Evolutionary conservation across 352 stramenopile genomes (phyloP).

Genomic region (Pythium guiyangense): DNA sequence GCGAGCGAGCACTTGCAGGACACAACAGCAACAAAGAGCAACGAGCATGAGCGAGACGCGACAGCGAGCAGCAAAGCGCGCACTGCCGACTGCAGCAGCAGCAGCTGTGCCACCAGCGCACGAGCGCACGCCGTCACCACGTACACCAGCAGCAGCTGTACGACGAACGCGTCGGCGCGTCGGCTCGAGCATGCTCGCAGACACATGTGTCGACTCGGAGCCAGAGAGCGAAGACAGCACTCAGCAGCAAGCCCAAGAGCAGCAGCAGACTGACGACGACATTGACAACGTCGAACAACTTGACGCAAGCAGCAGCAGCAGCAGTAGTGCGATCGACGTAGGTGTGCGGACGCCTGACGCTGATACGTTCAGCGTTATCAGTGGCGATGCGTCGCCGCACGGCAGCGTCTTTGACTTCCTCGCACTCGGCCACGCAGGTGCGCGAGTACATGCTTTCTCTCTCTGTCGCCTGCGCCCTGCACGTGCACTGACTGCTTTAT

Average conservation of each 20-base stretch:
- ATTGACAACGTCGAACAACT: too few species aligned
- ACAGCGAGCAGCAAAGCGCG: constrained; percentile 8
- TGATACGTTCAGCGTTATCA: constrained; percentile 41
- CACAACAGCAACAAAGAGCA: too few species aligned
- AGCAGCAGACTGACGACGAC: not conserved
- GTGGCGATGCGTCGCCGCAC: constrained; percentile 31
- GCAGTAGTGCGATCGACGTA: constrained; percentile 15
- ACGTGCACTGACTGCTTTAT: not conserved
- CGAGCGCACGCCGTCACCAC: not conserved
- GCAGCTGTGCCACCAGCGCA: not conserved
- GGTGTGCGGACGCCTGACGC: constrained; percentile 15
- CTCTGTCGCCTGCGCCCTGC: not conserved
- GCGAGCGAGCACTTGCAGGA: not conserved
- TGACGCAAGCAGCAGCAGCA: too few species aligned
- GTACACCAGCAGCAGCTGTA: not conserved
- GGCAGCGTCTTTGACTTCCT: constrained; percentile 62
- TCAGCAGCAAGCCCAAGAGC: not conserved
- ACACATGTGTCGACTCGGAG: constrained; percentile 1
- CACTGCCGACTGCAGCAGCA: not conserved
- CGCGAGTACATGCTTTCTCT: not conserved
- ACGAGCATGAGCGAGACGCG: constrained; percentile 1
- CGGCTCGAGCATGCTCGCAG: not conserved
- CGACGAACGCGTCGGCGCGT: constrained; percentile 14
- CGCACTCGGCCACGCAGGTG: constrained; percentile 21
- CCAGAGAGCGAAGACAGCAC: constrained; percentile 12